Evolutionary conservation across 345 rosid genomes (phyloP).

Genomic region (Salix brachista): DNA sequence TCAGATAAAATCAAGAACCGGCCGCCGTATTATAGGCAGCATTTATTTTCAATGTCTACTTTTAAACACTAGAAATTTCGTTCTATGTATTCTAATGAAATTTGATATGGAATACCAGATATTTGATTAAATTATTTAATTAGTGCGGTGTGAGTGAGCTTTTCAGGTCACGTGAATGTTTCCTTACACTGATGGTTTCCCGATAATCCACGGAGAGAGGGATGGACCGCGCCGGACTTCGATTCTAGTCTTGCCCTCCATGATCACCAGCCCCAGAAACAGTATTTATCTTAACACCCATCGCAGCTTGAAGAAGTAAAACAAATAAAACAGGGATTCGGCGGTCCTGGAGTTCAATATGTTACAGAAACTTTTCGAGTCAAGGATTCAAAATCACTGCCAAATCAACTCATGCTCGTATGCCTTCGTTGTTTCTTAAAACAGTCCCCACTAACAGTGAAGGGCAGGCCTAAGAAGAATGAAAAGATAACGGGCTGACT

Average conservation of each 20-base stretch:
- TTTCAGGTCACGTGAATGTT: too few relatives aligned
- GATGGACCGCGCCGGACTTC: not conserved
- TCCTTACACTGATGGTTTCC: too few relatives aligned
- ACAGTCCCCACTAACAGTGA: too few relatives aligned
- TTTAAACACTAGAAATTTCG: not conserved
- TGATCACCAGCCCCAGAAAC: not conserved
- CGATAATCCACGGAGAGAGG: not conserved
- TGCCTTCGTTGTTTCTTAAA: too few relatives aligned
- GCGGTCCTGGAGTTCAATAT: not conserved
- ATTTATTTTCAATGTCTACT: not conserved
- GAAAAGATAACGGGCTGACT: not conserved
- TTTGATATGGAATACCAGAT: too few relatives aligned
- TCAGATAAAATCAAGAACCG: not conserved
- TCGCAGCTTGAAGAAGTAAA: not conserved
- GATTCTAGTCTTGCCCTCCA: not conserved
- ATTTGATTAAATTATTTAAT: too few relatives aligned
- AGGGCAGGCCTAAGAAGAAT: too few relatives aligned
- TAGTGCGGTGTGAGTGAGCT: too few relatives aligned
- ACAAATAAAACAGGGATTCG: not conserved
- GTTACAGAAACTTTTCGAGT: not conserved
- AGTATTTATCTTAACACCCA: not conserved
- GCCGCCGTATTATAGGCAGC: not conserved
- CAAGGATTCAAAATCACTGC: not conserved
- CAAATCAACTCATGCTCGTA: not conserved
- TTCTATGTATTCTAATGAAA: not conserved